phyloP scores from a whole-genome alignment of 2,329 filamentous ascomycete genomes.

The Talaromyces albobiverticillius region DNA sequence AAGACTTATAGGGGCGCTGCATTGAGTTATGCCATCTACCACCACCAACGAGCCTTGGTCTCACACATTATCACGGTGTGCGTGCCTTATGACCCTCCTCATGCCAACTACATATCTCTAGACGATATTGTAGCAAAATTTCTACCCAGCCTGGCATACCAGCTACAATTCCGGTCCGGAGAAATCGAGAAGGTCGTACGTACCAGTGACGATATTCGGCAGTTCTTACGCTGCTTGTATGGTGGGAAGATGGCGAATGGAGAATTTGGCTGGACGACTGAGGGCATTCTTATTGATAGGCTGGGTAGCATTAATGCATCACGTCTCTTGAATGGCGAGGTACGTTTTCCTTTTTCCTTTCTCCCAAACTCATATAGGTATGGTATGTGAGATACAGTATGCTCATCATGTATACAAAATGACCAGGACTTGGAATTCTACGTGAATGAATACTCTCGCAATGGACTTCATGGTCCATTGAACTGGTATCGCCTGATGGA shows the following conservation, averaged over 20 bases:
- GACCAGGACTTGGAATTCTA: slow-evolving; percentile 70
- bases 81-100: slow-evolving; percentile 67
- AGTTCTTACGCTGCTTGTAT: slow-evolving; percentile 70
- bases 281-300: slow-evolving; percentile 64
- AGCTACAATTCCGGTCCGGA: slow-evolving; percentile 71
- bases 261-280: slow-evolving; percentile 55
- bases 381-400: background rate
- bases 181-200: slow-evolving; percentile 60
- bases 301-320: slow-evolving; percentile 57
- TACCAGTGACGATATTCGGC: slow-evolving; percentile 61
- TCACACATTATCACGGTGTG: slow-evolving; percentile 75
- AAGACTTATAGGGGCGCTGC: slow-evolving; percentile 62
- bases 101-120: slow-evolving; percentile 52
- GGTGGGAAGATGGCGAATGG: slow-evolving; percentile 61
- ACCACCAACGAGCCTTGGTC: slow-evolving; percentile 71
- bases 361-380: background rate
- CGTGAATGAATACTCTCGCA: slow-evolving; percentile 64
- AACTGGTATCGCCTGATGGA: slow-evolving; percentile 82
- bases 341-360: slow-evolving; percentile 27
- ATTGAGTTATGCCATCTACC: slow-evolving; percentile 70
- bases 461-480: slow-evolving; percentile 73
- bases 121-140: slow-evolving; percentile 57
- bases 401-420: background rate
- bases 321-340: slow-evolving; percentile 61
- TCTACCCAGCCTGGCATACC: slow-evolving; percentile 75